A percentile compares a stretch with the other conserved stretches of the same genome.
These are phyloP conservation scores for Piper longum DNA, from an alignment of 164 flowering plant species.

Conservation along the genomic window DNA sequence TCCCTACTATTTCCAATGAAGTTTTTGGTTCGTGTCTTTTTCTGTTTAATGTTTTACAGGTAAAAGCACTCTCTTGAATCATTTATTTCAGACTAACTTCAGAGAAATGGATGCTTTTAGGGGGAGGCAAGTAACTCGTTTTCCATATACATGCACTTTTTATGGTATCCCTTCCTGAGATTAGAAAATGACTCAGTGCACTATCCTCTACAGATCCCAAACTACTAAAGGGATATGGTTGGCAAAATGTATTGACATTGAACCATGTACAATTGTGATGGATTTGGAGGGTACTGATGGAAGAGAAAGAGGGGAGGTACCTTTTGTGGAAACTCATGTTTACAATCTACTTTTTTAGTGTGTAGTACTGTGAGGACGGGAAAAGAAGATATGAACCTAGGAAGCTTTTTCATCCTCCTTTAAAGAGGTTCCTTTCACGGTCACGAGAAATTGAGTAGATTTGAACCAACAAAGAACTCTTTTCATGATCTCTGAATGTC, in stretches of 20 bases:
- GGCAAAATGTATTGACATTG: constrained; percentile 75
- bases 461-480: neutral
- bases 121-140: constrained; percentile 50
- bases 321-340: neutral
- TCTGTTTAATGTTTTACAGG: constrained; percentile 29
- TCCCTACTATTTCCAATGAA: neutral
- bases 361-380: no score
- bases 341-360: no score
- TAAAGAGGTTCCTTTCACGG: neutral
- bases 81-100: constrained; percentile 76
- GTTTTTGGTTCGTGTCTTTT: neutral
- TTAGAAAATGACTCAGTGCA: neutral
- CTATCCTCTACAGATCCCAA: constrained; percentile 51
- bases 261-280: constrained; percentile 88
- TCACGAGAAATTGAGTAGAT: neutral
- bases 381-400: no score
- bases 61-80: constrained; percentile 82
- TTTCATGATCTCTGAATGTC: no score
- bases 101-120: constrained; percentile 93
- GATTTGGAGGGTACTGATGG: constrained; percentile 99
- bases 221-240: constrained; percentile 96
- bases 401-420: neutral
- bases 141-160: neutral
- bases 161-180: neutral
- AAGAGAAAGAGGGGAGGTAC: constrained; percentile 96